A percentile compares a stretch with the other conserved stretches of the same genome.
phyloP scores from a whole-genome alignment of 163 green algal species.

The Volvox carteri region DNA sequence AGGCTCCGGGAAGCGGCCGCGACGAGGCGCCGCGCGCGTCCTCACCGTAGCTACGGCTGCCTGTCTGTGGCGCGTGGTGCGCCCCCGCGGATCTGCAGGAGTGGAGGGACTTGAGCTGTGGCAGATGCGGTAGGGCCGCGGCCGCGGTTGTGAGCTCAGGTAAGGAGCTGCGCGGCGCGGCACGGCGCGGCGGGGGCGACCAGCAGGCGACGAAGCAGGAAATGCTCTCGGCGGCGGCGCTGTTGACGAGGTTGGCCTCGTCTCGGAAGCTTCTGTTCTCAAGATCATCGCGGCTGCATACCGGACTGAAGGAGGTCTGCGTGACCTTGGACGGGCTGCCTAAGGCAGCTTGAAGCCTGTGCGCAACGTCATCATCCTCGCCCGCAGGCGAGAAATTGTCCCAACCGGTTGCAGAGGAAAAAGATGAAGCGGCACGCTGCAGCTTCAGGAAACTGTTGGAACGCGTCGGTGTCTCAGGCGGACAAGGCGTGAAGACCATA shows the following conservation, averaged over 20 bases:
- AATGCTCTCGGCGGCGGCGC: not conserved
- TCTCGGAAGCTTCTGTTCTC: not conserved
- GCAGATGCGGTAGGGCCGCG: too few relatives aligned
- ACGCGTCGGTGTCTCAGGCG: not conserved
- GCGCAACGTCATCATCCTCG: not conserved
- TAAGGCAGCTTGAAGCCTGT: not conserved
- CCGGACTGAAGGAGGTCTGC: not conserved
- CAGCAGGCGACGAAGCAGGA: constrained; percentile 3
- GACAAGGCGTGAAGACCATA: not conserved
- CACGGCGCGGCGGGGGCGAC: too few relatives aligned
- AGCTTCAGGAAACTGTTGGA: not conserved
- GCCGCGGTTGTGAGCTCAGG: not conserved
- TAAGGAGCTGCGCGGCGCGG: not conserved
- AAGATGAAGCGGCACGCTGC: not conserved
- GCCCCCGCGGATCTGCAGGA: not conserved
- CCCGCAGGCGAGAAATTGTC: not conserved
- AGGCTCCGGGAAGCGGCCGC: too few relatives aligned
- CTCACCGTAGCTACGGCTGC: not conserved
- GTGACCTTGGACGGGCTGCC: not conserved
- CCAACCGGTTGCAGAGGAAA: constrained; percentile 18
- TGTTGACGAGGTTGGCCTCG: not conserved
- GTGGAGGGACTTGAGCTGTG: not conserved
- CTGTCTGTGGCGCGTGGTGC: not conserved
- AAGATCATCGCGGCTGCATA: not conserved
- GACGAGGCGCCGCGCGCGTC: not conserved